A percentile compares a stretch with the other conserved stretches of the same genome.
Evolutionary conservation across 306 rosid genomes (phyloP).

Genomic region (Lablab purpureus): DNA sequence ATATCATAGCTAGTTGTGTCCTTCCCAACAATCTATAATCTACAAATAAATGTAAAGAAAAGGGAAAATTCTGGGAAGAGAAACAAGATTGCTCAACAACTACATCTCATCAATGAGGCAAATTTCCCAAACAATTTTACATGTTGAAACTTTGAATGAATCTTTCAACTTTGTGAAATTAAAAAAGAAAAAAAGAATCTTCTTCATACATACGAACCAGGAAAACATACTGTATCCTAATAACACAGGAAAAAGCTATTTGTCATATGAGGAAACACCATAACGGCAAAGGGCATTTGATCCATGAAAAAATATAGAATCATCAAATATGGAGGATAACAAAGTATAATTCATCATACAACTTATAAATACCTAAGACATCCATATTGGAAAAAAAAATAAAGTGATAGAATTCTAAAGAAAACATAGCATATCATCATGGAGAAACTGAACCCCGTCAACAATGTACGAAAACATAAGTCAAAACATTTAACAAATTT

Average conservation of each 20-base stretch:
- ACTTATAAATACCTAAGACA: not conserved
- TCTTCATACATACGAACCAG: not conserved
- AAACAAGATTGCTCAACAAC: not conserved
- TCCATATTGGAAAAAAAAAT: not conserved
- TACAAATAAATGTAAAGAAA: not conserved
- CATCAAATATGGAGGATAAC: not conserved
- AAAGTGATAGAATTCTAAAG: constrained; percentile 17
- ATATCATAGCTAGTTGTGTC: not conserved
- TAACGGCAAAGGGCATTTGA: not conserved
- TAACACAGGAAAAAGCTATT: not conserved
- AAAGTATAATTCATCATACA: constrained; percentile 20
- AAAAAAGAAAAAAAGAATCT: not conserved
- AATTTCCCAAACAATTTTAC: not conserved
- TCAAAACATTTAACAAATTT: constrained; percentile 5
- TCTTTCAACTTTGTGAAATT: not conserved
- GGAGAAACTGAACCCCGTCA: constrained; percentile 28
- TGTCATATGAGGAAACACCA: not conserved
- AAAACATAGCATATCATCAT: not conserved
- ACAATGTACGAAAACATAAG: constrained; percentile 34
- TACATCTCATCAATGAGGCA: no score
- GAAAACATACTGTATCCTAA: constrained; percentile 33
- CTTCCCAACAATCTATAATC: not conserved
- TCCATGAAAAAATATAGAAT: not conserved
- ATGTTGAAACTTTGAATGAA: not conserved
- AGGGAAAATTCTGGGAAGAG: not conserved